Base-by-base conservation (phyloP, 768 basidiomycete genomes). In the Lanmaoa rubissima region DNA sequence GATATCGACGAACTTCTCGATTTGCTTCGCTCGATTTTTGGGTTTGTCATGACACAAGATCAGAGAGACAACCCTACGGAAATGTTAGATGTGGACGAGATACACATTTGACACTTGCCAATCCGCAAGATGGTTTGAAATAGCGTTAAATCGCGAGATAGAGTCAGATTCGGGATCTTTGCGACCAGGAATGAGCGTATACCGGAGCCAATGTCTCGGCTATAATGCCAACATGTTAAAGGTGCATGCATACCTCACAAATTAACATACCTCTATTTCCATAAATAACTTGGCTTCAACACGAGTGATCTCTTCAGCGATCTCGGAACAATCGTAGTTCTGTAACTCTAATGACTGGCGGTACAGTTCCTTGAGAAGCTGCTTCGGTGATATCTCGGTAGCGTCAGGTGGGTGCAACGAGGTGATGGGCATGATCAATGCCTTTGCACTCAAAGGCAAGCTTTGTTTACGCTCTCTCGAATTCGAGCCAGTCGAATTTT, bases 141-240 rank as follows among this genome's bases (percentile, higher is more conserved):
- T 78, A 7, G 77, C 74, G 58, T 89, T 91, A 63, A 91, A 90
- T 21, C 81, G 77, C 7, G 82, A 81, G 46, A 95, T 91, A 2
- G 90, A 80, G 61, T 91, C 88, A 14, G 72, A 77, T 59, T 83
- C 80, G 16, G 80, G 76, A 51, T 84, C 80, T 67, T 86, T 89
- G 64, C 82, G 84, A 43, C 83, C 84, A 13, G 82, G 83, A 57
- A 79, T 82, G 68, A 88, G 85, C 34, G 85, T 89, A 70, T 89
- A 91, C 49, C 86, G 79, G 19, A 96, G 78, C 86, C 93, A 92
- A 68, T 96, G 87, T 51, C 94, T 83, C 26, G 94, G 92, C 92
- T 95, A 59, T 41, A 65, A 45, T 26, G 43, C 28, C 16, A 35
- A 26, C 17, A 36, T 43, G 38, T 62, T 12, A 51, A 57, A 53